Evolutionary conservation across 352 stramenopile species (phyloP), one percentile per base, ranked within the genome.

Genomic region (Globisporangium radiosum): DNA sequence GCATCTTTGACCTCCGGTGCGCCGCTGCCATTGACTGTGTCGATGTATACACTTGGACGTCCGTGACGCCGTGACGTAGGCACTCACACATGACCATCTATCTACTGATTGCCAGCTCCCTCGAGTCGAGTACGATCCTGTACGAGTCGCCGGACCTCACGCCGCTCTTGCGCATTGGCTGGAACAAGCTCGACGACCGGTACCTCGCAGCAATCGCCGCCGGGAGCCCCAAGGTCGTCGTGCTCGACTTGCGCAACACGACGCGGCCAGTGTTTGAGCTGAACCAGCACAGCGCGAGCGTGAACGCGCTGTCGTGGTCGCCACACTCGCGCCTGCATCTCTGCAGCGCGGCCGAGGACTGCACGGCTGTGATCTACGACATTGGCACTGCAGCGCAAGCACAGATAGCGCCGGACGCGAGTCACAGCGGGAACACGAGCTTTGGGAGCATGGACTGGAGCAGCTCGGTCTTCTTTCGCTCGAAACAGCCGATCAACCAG

Each of bases 261-360:
- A 76, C 78, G 38, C 76, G 85, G 25, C 90, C 96, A 0, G 87
- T 98, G 36, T 86, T 94, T 14, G 92, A 98, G 68, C 74, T 99
- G 8, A 86, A 85, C 48, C 86, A 95, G 47, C 96, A 99, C 75
- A 75, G 75, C 33, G 90, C 78, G 8, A 85, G 72, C 33, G 90
- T 99, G 5, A 99, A 99, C 78, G 96, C 94, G 13, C 90, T 98
- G 42, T 96, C 95, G 15, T 99, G 97, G 97, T 98, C 97, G 14
- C 90, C 92, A 1, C 97, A 97, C 70, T 87, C 82, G 4, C 70
- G 80, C 17, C 76, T 77, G 15, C 96, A 99, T 67, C 88, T 99
- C 40, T 99, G 95, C 75, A 99, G 95, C 47, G 91, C 87, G 7
- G 94, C 76, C 0, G 96, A 99, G 68, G 96, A 99, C 68, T 83